Conservation (phyloP, 768 basidiomycete species). For the Asterophora lycoperdoides region DNA sequence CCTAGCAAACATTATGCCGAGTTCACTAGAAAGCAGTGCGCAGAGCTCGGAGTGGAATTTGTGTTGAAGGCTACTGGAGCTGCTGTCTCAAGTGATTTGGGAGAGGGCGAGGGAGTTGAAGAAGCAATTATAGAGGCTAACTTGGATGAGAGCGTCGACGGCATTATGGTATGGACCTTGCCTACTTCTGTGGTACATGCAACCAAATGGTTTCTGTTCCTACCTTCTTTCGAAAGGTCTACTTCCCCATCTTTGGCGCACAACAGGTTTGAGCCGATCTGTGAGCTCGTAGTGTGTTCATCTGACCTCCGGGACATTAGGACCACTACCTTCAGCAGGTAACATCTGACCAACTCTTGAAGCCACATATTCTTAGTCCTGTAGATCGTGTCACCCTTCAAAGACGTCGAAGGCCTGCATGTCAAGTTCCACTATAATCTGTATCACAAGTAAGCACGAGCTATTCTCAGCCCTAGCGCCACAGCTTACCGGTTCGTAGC, state of each 20-base stretch:
- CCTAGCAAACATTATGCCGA: slow-evolving; percentile 83
- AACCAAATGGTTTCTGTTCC: slow-evolving; percentile 1
- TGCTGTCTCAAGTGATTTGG: slow-evolving; percentile 49
- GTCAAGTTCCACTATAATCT: slow-evolving; percentile 94
- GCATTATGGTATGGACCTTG: slow-evolving; percentile 78
- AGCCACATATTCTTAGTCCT: slow-evolving; percentile 1
- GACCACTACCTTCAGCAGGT: slow-evolving; percentile 98
- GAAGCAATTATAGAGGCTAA: slow-evolving; percentile 96
- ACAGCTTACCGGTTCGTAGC: slow-evolving; percentile 37
- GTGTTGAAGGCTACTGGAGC: slow-evolving; percentile 71
- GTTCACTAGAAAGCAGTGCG: slow-evolving; percentile 90
- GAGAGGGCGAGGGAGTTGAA: slow-evolving; percentile 87
- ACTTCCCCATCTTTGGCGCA: slow-evolving; percentile 93
- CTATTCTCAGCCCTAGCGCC: neutral
- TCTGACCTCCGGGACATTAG: slow-evolving; percentile 32
- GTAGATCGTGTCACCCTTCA: slow-evolving; percentile 89
- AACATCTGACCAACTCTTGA: slow-evolving; percentile 1
- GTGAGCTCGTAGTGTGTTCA: neutral
- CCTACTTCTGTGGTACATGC: neutral
- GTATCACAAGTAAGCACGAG: slow-evolving; percentile 77
- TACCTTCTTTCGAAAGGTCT: slow-evolving; percentile 51
- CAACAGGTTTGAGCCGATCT: slow-evolving; percentile 54
- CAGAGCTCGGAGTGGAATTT: slow-evolving; percentile 83
- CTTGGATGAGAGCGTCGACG: slow-evolving; percentile 77
- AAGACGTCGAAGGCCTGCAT: slow-evolving; percentile 97